Conservation (phyloP, 2,329 filamentous ascomycete genomes). For the Lasiodiplodia gonubiensis region DNA sequence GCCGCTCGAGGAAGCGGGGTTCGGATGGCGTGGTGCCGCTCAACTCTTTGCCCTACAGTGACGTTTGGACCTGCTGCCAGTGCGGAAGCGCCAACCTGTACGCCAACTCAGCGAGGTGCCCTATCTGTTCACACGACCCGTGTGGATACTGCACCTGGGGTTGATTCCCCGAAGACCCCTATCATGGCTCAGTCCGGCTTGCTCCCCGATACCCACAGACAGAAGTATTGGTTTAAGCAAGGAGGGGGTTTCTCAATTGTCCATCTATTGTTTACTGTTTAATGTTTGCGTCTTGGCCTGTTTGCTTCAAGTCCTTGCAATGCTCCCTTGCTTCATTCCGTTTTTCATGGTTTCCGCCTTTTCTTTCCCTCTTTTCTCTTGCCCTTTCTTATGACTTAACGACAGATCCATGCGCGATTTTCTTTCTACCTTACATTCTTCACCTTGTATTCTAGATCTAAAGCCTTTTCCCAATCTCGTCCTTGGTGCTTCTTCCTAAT, state of each 20-base stretch:
- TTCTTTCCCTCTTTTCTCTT: background rate
- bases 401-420: no score
- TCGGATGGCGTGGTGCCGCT: background rate
- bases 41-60: background rate
- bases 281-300: background rate
- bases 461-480: background rate
- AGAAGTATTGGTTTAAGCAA: background rate
- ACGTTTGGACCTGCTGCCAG: slow-evolving; percentile 4
- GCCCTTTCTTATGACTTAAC: background rate
- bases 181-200: background rate
- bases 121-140: background rate
- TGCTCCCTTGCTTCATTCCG: slow-evolving; percentile 9
- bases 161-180: background rate
- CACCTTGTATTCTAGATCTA: background rate
- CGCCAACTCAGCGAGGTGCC: background rate
- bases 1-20: background rate
- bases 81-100: background rate
- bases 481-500: background rate
- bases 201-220: background rate
- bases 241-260: background rate
- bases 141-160: background rate
- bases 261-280: background rate
- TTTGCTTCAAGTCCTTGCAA: background rate
- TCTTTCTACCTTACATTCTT: background rate
- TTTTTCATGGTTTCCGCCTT: background rate